These are phyloP conservation scores for Solanum hybrid DNA, from an alignment of 305 asterid genomes.

Conservation along the genomic window DNA sequence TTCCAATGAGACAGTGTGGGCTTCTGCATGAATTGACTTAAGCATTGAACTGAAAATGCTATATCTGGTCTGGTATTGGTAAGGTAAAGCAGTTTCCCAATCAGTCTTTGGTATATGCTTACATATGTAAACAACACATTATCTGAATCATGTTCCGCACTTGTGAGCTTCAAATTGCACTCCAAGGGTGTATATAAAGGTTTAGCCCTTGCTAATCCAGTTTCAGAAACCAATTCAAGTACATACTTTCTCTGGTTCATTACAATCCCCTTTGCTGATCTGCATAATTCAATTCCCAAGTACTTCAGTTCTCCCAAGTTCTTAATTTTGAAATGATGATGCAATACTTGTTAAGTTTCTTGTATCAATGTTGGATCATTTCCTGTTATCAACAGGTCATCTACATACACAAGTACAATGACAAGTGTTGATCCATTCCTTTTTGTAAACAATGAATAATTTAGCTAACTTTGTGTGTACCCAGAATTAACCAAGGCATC, in stretches of 20 bases:
- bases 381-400: not conserved
- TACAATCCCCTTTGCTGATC: not conserved
- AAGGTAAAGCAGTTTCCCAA: no score
- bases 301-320: no score
- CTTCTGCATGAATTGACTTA: no score
- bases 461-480: no score
- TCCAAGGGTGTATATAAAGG: not conserved
- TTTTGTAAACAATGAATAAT: not conserved
- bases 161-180: not conserved
- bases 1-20: no score
- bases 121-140: no score
- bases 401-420: not conserved
- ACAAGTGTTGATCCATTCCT: no score
- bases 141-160: no score
- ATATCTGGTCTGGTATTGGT: no score
- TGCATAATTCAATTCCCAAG: not conserved
- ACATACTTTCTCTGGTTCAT: not conserved
- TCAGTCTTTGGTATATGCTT: no score
- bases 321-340: not conserved
- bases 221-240: not conserved
- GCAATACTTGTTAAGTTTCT: not conserved
- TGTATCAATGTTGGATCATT: not conserved
- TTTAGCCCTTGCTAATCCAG: not conserved
- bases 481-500: not conserved
- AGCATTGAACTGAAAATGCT: no score